Evolutionary conservation across 2,329 filamentous ascomycete genomes (phyloP).

Genomic region (Cladobotryum protrusum): DNA sequence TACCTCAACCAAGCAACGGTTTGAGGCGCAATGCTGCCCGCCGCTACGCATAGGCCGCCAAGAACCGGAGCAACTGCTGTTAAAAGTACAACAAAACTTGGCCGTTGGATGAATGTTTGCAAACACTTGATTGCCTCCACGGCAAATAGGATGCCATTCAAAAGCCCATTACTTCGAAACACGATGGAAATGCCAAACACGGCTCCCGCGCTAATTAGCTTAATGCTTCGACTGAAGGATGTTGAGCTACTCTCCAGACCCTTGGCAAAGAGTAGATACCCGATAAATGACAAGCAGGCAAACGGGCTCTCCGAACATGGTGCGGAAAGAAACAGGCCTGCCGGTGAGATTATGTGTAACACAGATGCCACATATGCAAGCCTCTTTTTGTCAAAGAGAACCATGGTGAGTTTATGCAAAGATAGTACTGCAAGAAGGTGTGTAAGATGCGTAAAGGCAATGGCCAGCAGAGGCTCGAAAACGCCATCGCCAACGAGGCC

Average conservation of each 20-base stretch:
- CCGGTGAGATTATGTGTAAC: slow-evolving; percentile 79
- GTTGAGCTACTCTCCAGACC: slow-evolving; percentile 26
- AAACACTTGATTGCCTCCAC: slow-evolving; percentile 46
- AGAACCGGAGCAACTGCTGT: slow-evolving; percentile 53
- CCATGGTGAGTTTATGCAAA: slow-evolving; percentile 59
- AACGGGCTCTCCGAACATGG: slow-evolving; percentile 80
- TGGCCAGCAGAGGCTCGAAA: slow-evolving; percentile 48
- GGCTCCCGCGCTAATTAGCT: slow-evolving; percentile 56
- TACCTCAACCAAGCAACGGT: slow-evolving; percentile 66
- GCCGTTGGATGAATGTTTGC: slow-evolving; percentile 18
- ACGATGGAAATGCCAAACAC: slow-evolving; percentile 66
- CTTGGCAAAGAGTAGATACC: slow-evolving; percentile 62
- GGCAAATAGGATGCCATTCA: slow-evolving; percentile 73
- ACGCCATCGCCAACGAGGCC: slow-evolving; percentile 15
- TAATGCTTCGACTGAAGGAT: slow-evolving; percentile 35
- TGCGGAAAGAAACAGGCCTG: slow-evolving; percentile 81
- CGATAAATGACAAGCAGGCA: slow-evolving; percentile 68
- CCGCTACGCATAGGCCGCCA: slow-evolving; percentile 61
- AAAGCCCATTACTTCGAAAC: slow-evolving; percentile 78
- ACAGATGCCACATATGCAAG: slow-evolving; percentile 62
- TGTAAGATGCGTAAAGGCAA: slow-evolving; percentile 62
- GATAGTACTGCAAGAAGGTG: slow-evolving; percentile 71
- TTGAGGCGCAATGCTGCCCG: slow-evolving; percentile 68
- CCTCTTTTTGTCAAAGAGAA: slow-evolving; percentile 45
- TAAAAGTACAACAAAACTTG: slow-evolving; percentile 36